A percentile compares a stretch with the other conserved stretches of the same genome.
Evolutionary conservation across 768 basidiomycete genomes (phyloP).

Genomic region (Tulasnella sp.): DNA sequence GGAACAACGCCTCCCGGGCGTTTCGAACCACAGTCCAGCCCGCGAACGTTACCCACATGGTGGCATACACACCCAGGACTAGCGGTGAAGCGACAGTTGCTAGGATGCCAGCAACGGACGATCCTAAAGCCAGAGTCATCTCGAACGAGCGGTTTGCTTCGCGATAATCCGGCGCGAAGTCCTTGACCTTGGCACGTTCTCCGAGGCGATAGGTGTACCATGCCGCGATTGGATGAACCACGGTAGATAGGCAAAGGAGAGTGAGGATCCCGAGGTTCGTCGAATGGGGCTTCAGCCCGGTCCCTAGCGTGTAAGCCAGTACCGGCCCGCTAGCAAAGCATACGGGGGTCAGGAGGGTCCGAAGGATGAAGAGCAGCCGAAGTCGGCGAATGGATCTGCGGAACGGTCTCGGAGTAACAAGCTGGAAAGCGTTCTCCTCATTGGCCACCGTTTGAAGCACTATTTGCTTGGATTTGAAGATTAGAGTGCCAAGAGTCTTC

Average conservation of each 20-base stretch:
- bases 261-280: background rate
- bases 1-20: background rate
- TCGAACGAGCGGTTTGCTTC: background rate
- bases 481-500: background rate
- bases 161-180: background rate
- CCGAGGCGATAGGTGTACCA: background rate
- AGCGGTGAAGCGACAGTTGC: background rate
- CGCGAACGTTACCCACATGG: background rate
- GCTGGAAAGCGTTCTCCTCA: background rate
- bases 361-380: background rate
- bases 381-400: background rate
- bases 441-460: background rate
- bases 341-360: background rate
- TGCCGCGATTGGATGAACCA: background rate
- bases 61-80: background rate
- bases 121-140: background rate
- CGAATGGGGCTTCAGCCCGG: background rate
- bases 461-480: background rate
- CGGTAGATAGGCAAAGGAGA: background rate
- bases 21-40: background rate
- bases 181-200: background rate
- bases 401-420: background rate
- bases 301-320: background rate
- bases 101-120: background rate
- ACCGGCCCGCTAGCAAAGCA: background rate